Evolutionary conservation across 768 basidiomycete genomes (phyloP), one percentile per base, ranked within the genome.

Genomic region (Omphalotus guepiniiformis): DNA sequence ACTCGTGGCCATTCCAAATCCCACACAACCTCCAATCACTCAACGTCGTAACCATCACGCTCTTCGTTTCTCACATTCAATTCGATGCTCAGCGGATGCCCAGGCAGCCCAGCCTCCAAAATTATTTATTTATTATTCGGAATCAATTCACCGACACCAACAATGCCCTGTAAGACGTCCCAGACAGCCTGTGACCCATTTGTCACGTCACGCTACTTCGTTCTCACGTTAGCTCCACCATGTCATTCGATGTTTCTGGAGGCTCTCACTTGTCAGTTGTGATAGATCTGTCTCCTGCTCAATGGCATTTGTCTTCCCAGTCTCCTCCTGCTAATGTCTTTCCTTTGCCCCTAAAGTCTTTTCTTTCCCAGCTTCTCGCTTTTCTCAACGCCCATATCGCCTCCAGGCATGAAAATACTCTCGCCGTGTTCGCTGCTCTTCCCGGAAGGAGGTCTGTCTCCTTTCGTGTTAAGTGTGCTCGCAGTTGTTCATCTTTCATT

Each of bases 301-400:
- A 93, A 64, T 95, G 93, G 93, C 80, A 89, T 56, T 70, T 81
- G 45, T 82, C 87, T 22, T 77, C 80, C 1, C 46, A 60, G 9
- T 49, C 46, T 2, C 64, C 71, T 36, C 57, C 74, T 3, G 58
- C 68, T 29, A 78, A 76, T 42, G 48, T 66, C 3, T 68, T 75
- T 55, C 74, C 82, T 0, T 67, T 97, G 11, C 62, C 83, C 2
- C 75, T 97, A 36, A 67, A 77, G 16, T 56, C 75, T 1, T 96
- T 97, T 61, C 73, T 97, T 38, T 81, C 89, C 2, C 88, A 93
- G 57, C 71, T 96, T 22, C 78, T 97, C 48, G 85, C 88, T 25
- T 95, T 97, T 59, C 72, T 95, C 58, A 98, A 99, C 60, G 80
- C 93, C 3, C 93, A 98, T 67, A 78, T 98, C 51, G 93, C 93